Base-by-base conservation (phyloP, 2,329 filamentous ascomycete genomes). In the Phaeosphaeria sp. region DNA sequence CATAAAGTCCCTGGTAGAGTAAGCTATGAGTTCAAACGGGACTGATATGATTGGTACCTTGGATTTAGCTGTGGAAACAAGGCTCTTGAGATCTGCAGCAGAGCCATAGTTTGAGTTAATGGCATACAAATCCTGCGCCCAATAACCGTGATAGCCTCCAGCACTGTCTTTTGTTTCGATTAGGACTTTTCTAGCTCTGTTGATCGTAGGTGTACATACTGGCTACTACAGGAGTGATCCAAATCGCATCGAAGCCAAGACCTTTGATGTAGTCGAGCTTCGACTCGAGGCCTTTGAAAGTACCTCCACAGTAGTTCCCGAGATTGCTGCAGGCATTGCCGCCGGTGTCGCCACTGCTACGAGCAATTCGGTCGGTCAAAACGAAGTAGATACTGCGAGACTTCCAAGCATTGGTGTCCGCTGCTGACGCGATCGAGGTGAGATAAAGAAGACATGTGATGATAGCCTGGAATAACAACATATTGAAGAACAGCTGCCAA, bases 91-190 rank as follows among this genome's bases (percentile, higher is more conserved):
- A 60, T 84, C 82, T 27, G 77, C 73, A 24, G 73, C 74, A 13
- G 78, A 79, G 4, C 83, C 83, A 56, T 83, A 84, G 56, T 83
- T 79, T 3, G 74, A 68, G 63, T 85, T 85, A 43, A 85, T 58
- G 0, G 71, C 57, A 56, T 84, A 80, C 15, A 85, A 69, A 59
- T 85, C 77, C 56, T 80, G 67, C 1, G 77, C 77, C 80, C 81
- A 83, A 65, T 83, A 84, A 21, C 82, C 82, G 61, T 84, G 82
- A 61, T 84, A 84, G 30, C 80, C 80, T 55, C 78, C 77, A 18
- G 78, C 78, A 51, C 79, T 79, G n/a, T 71, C 71, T 59, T 20
- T 9, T 22, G 13, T 7, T 21, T 33, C 42, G 36, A 39, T 65
- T 25, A 65, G 50, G 11, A 43, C n/a, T 7, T 9, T 13, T 27